phyloP scores from a whole-genome alignment of 73 alveolate genomes.

The Halteria grandinella region DNA sequence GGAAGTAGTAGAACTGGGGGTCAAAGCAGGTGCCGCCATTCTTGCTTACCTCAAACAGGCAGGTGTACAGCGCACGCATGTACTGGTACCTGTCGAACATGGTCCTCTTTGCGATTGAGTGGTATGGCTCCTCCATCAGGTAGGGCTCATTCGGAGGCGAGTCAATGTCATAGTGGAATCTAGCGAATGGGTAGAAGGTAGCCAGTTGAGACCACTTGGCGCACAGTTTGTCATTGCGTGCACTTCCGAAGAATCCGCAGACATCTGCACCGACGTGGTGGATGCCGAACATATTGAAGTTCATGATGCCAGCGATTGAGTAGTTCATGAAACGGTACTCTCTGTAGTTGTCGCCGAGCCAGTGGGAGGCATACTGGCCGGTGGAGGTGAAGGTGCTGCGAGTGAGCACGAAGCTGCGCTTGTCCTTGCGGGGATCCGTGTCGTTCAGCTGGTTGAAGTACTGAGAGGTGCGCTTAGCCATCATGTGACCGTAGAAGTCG shows the following conservation, averaged over 20 bases:
- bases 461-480: conserved; percentile 68
- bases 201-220: conserved; percentile 96
- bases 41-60: conserved; percentile 68
- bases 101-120: conserved; percentile 30
- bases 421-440: conserved; percentile 40
- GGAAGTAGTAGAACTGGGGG: conserved; percentile 91
- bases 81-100: conserved; percentile 71
- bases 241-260: conserved; percentile 94
- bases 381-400: conserved; percentile 90
- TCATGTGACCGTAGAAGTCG: conserved; percentile 77
- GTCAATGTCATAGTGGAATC: conserved; percentile 93
- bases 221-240: conserved; percentile 94
- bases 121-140: conserved; percentile 15
- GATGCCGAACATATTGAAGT: conserved; percentile 95
- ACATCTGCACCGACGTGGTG: conserved; percentile 97
- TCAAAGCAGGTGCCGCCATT: conserved; percentile 84
- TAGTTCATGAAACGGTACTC: conserved; percentile 82
- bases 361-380: conserved; percentile 88
- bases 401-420: conserved; percentile 86
- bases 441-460: conserved; percentile 47
- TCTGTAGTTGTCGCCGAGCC: conserved; percentile 94
- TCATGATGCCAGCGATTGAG: conserved; percentile 91
- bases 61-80: conserved; percentile 78
- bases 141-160: conserved; percentile 60
- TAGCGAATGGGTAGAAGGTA: conserved; percentile 95